Evolutionary conservation across 2,329 filamentous ascomycete species (phyloP), one percentile per base, ranked within the genome.

Genomic region (Phoma herbarum): DNA sequence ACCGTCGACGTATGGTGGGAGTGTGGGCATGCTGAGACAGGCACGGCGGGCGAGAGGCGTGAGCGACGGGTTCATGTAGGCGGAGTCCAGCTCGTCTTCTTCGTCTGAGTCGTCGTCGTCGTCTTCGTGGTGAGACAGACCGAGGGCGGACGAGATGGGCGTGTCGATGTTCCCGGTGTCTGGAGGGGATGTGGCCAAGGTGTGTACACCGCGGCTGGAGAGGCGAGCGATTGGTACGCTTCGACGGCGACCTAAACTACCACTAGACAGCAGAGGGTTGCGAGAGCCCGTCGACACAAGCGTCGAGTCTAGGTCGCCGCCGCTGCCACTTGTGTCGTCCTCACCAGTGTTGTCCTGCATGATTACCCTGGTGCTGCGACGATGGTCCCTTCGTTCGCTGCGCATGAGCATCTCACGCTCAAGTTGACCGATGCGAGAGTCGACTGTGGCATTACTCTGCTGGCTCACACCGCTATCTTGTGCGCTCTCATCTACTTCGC

Each of bases 1-100:
- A 2, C 76, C 78, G 63, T 87, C 84, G 31, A 84, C 79, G 62
- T 86, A 87, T 1, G 82, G 77, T 0, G 83, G 82, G 5, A 86
- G 70, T 0, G 83, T 80, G 0, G 83, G 77, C 4, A 65, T 49
- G 7, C 60, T 44, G 22, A 64, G 37, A 4, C 67, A 65, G 0
- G 63, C 48, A 33, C 67, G 69, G 16, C 70, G 68, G 0, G 61
- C 33, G 8, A 64, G 58, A 9, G 61, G 62, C 2, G 63, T 60
- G 16, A 70, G 63, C 2, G 64, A 68, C 4, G 73, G 70, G 33
- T 75, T 74, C 20, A 64, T 61, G 44, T 75, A 73, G 2, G 62
- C 59, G 0, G 59, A 56, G 33, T 66, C 61, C 10, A 59, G 37
- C 1, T 70, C 68, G n/a, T 70, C 67, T 33, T 74, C 66, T 9